Conservation (phyloP, 116 monocot genomes). For the Cymodocea nodosa region DNA sequence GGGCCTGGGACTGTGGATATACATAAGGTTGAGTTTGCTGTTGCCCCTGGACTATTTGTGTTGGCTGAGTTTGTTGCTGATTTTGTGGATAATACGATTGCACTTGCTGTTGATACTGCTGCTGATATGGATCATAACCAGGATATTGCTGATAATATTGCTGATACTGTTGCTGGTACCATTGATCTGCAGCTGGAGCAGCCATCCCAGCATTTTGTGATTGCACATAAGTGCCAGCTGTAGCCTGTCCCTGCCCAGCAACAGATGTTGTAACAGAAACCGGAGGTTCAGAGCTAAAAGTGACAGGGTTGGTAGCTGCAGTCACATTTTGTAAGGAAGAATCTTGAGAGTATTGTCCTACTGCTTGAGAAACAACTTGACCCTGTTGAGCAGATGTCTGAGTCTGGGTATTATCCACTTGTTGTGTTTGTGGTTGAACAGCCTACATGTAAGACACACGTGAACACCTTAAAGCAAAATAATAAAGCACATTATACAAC, state of each 20-base stretch:
- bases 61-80: conserved; percentile 14
- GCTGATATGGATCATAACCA: conserved; percentile 67
- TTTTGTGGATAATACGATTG: conserved; percentile 16
- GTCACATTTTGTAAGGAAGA: conserved; percentile 3
- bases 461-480: neutral
- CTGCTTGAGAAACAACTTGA: conserved; percentile 20
- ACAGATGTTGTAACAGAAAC: conserved; percentile 9
- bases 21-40: conserved; percentile 15
- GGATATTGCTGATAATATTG: conserved; percentile 88
- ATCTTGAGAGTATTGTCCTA: conserved; percentile 6
- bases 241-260: conserved; percentile 1
- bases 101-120: conserved; percentile 55
- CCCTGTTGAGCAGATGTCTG: conserved; percentile 18
- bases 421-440: conserved; percentile 66
- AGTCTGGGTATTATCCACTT: conserved; percentile 27
- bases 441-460: conserved; percentile 31
- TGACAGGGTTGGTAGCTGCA: neutral
- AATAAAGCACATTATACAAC: neutral
- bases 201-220: conserved; percentile 17
- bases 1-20: conserved; percentile 14
- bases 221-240: conserved; percentile 4
- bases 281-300: conserved; percentile 4
- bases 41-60: conserved; percentile 6
- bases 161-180: conserved; percentile 77
- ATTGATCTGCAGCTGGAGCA: conserved; percentile 35